These are phyloP conservation scores for Yamadazyma friedrichii DNA, from an alignment of 1,139 yeast species.

Conservation along the genomic window DNA sequence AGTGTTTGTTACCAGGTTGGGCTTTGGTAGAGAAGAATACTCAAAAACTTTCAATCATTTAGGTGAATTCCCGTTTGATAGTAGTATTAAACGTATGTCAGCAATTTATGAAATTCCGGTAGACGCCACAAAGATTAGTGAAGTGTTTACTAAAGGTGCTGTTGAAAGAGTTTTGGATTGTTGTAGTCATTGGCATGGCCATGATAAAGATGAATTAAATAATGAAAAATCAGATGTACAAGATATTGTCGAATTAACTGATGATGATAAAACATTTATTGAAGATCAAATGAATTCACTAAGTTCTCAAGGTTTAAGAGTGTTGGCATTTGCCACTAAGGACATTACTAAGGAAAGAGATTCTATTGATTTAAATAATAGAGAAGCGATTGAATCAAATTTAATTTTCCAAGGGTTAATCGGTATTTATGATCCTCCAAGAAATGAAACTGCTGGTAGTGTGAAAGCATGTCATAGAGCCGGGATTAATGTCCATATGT, in stretches of 20 bases:
- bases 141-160: constrained; percentile 72
- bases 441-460: constrained; percentile 67
- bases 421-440: constrained; percentile 84
- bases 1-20: constrained; percentile 62
- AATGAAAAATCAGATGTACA: constrained; percentile 15
- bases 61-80: constrained; percentile 76
- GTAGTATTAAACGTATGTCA: constrained; percentile 74
- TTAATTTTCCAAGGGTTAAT: constrained; percentile 66
- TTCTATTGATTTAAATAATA: constrained; percentile 26
- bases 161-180: constrained; percentile 67
- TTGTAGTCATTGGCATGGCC: constrained; percentile 56
- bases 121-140: constrained; percentile 23
- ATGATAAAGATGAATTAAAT: constrained; percentile 16
- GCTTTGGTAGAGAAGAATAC: constrained; percentile 43
- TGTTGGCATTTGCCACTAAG: constrained; percentile 64
- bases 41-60: constrained; percentile 42
- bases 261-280: constrained; percentile 38
- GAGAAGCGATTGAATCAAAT: constrained; percentile 54
- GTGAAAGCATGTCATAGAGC: constrained; percentile 71
- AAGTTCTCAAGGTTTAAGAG: constrained; percentile 71
- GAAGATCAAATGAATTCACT: constrained; percentile 61
- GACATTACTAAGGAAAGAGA: constrained; percentile 18
- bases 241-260: constrained; percentile 34
- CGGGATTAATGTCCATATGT: constrained; percentile 81
- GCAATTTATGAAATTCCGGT: constrained; percentile 47